Evolutionary conservation across 2,329 filamentous ascomycete genomes (phyloP), one percentile per base, ranked within the genome.

Genomic region (Penicillium fuscoglaucum): DNA sequence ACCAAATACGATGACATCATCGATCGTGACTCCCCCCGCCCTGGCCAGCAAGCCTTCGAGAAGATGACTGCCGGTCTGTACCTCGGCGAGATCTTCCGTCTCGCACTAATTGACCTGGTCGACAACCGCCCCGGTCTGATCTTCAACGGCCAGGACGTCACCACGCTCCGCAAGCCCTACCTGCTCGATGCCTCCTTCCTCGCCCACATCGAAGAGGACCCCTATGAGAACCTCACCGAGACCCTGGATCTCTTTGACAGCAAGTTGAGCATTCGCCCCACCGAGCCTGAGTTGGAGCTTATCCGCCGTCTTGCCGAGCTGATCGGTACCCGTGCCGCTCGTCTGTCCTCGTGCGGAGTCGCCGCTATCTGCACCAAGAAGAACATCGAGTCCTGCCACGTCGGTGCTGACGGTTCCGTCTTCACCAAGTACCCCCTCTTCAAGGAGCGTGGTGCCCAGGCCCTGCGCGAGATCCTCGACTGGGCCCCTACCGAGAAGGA

Each of bases 351-450:
- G 28, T 98, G 95, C 72, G 95, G 95, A 78, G 91, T 99, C 55
- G 92, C 93, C 13, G 95, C 93, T 58, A 97, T 99, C 72, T 92
- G 90, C 84, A 96, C 89, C 80, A 98, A 98, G 87, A 98, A 97
- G 85, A 84, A 86, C 66, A 93, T 93, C 77, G 79, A 89, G 71
- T 84, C 85, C 39, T 96, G 91, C 80, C 95, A 98, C 76, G 95
- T 99, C 43, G 95, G 95, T 69, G 95, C 95, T 52, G 95, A 99
- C 73, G 95, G 95, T 39, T 96, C 91, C 19, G 93, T 99, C 55
- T 99, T 99, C 82, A 97, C 96, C 84, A 98, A 98, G 77, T 99
- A 99, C 79, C 95, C 95, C 13, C 90, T 96, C 79, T 99, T 99
- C 85, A 97, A 97, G 83, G 86, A 87, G 58, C 89, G 95, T 55